Conservation (phyloP, 257 asterid genomes). For the Gentiana straminea region DNA sequence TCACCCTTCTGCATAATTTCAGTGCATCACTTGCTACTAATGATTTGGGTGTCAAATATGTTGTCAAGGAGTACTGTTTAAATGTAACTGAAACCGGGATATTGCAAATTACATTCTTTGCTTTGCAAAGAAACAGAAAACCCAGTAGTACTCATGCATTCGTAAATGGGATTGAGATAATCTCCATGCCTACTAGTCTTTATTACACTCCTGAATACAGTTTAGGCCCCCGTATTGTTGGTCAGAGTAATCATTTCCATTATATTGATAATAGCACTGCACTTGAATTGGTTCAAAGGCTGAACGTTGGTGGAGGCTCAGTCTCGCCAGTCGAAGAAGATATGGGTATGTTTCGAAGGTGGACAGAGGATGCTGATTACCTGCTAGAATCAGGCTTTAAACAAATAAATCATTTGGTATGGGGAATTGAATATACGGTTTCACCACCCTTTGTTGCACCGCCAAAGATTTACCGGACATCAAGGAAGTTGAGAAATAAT, state of each 20-base stretch:
- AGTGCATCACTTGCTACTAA: constrained; percentile 18
- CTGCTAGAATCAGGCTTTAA: constrained; percentile 22
- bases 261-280: constrained; percentile 35
- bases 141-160: constrained; percentile 22
- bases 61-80: constrained; percentile 42
- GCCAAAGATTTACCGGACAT: no score
- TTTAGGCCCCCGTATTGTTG: constrained; percentile 32
- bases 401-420: constrained; percentile 14
- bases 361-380: constrained; percentile 39
- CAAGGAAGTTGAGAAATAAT: no score
- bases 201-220: constrained; percentile 33
- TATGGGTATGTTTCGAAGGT: constrained; percentile 33
- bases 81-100: constrained; percentile 16
- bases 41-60: constrained; percentile 17
- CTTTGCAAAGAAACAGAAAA: constrained; percentile 9
- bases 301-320: constrained; percentile 39
- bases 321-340: constrained; percentile 43
- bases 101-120: constrained; percentile 26
- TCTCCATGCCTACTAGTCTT: constrained; percentile 26
- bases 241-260: constrained; percentile 28
- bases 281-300: constrained; percentile 36
- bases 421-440: not conserved
- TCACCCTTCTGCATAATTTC: constrained; percentile 14
- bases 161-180: constrained; percentile 44
- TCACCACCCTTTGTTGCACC: no score